These are phyloP conservation scores for Vinca minor DNA, from an alignment of 257 asterid genomes.

Conservation along the genomic window DNA sequence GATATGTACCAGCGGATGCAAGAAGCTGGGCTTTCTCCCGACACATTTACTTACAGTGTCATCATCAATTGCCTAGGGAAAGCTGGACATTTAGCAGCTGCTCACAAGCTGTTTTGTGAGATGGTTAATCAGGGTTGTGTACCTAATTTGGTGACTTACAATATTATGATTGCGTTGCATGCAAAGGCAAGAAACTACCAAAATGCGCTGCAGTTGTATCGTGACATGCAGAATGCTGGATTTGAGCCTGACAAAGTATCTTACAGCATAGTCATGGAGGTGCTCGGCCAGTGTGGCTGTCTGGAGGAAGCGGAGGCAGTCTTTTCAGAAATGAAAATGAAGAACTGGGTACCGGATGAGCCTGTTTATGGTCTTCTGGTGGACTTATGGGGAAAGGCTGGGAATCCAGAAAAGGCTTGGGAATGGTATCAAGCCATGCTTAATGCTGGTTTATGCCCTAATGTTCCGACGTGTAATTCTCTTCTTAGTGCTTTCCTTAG, in stretches of 20 bases:
- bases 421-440: slow-evolving; percentile 88
- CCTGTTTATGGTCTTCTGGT: slow-evolving; percentile 92
- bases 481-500: slow-evolving; percentile 86
- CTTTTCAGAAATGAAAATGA: slow-evolving; percentile 73
- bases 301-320: slow-evolving; percentile 89
- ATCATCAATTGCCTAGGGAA: slow-evolving; percentile 91
- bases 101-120: slow-evolving; percentile 72
- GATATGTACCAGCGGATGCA: slow-evolving; percentile 89
- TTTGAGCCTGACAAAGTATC: slow-evolving; percentile 92
- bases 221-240: slow-evolving; percentile 90
- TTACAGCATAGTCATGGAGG: slow-evolving; percentile 94
- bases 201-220: slow-evolving; percentile 68
- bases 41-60: slow-evolving; percentile 94
- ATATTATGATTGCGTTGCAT: slow-evolving; percentile 86
- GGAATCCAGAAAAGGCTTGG: slow-evolving; percentile 83
- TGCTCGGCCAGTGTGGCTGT: slow-evolving; percentile 89
- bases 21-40: slow-evolving; percentile 88
- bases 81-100: slow-evolving; percentile 80
- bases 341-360: slow-evolving; percentile 96
- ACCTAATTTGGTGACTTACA: slow-evolving; percentile 83
- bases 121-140: slow-evolving; percentile 82
- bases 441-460: slow-evolving; percentile 66
- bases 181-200: slow-evolving; percentile 90
- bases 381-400: slow-evolving; percentile 89
- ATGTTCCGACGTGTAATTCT: slow-evolving; percentile 92